These are phyloP conservation scores for Hypoxylon sp. DNA, from an alignment of 2,329 filamentous ascomycete species.

Conservation along the genomic window DNA sequence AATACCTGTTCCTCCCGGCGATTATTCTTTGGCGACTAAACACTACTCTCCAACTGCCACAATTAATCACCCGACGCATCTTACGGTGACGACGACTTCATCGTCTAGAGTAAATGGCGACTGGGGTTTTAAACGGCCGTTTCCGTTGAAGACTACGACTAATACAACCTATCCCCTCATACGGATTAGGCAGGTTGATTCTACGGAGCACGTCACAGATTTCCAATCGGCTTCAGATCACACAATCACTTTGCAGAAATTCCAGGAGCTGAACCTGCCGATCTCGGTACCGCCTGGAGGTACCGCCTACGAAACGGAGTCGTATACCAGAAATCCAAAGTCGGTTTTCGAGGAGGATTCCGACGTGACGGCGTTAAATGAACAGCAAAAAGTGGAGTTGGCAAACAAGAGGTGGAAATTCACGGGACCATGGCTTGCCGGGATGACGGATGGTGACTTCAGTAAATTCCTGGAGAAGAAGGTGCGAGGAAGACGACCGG, in stretches of 20 bases:
- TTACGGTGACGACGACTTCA: conserved; percentile 83
- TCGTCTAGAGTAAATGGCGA: conserved; percentile 83
- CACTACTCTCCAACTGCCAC: conserved; percentile 79
- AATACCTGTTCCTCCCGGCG: conserved; percentile 72
- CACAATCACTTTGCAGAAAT: conserved; percentile 85
- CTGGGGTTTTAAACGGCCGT: conserved; percentile 90
- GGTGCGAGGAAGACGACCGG: conserved; percentile 67
- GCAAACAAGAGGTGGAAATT: conserved; percentile 75
- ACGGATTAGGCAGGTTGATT: conserved; percentile 84
- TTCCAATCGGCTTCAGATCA: conserved; percentile 88
- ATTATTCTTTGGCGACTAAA: conserved; percentile 63
- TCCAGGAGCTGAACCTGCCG: conserved; percentile 83
- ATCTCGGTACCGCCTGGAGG: conserved; percentile 67
- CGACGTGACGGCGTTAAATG: conserved; percentile 66
- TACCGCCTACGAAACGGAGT: conserved; percentile 38
- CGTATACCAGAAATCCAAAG: conserved; percentile 53
- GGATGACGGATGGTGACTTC: conserved; percentile 74
- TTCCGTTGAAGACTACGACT: conserved; percentile 82
- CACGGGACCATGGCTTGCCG: conserved; percentile 75
- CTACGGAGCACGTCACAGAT: conserved; percentile 89
- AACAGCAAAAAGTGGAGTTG: conserved; percentile 54
- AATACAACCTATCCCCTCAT: conserved; percentile 81
- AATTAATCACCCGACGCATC: conserved; percentile 82
- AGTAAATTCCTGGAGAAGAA: conserved; percentile 67
- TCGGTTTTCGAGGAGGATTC: conserved; percentile 73